These are phyloP conservation scores for Croton laevigatus DNA, from an alignment of 441 rosid species.

Conservation along the genomic window DNA sequence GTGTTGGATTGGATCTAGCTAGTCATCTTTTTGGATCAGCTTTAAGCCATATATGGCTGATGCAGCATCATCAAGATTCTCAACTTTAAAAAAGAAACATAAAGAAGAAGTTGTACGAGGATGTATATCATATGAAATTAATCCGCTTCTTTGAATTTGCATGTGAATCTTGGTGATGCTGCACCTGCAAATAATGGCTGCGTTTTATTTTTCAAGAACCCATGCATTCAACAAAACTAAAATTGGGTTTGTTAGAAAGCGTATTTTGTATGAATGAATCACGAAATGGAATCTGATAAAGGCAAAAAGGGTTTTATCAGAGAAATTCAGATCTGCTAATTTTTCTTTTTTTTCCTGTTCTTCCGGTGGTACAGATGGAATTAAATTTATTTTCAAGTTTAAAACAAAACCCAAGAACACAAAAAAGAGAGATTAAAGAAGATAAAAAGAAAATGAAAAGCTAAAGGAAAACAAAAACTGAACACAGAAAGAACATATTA, in stretches of 20 bases:
- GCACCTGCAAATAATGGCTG: conserved; percentile 77
- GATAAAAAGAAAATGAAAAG: not conserved
- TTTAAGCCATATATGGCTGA: conserved; percentile 62
- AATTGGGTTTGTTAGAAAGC: not conserved
- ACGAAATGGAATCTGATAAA: not conserved
- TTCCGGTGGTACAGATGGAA: conserved; percentile 12
- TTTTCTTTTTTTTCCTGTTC: not conserved
- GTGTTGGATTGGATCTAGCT: conserved; percentile 18
- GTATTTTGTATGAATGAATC: no score
- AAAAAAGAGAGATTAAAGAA: not conserved
- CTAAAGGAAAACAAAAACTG: not conserved
- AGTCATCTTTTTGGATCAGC: not conserved
- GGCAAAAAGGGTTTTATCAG: not conserved
- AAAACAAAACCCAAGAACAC: not conserved
- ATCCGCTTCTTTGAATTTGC: conserved; percentile 23
- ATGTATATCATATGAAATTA: not conserved
- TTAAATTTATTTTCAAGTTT: not conserved
- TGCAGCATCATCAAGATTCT: conserved; percentile 99
- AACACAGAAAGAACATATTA: conserved; percentile 2
- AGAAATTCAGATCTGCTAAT: conserved; percentile 8
- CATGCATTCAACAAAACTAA: no score
- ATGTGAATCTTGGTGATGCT: conserved; percentile 93
- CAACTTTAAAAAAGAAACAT: conserved; percentile 27
- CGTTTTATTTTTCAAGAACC: not conserved
- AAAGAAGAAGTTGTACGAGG: conserved; percentile 13